Base-by-base conservation (phyloP, 306 rosid genomes). In the Cucurbita ficifolia region DNA sequence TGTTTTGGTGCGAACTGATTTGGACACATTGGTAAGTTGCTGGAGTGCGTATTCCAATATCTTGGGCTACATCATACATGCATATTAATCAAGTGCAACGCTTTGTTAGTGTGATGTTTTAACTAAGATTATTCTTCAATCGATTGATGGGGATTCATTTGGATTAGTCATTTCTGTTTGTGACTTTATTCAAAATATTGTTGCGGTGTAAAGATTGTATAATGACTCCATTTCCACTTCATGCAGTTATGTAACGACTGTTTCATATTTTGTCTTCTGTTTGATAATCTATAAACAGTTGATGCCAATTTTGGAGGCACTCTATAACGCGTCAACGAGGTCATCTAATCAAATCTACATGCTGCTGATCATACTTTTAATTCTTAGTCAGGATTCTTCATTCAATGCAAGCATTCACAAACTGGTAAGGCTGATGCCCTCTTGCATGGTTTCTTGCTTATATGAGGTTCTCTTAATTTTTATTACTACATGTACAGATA, bases 341-440 rank as follows among this genome's bases (percentile, higher is more conserved):
- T 78, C 99, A 12, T 83, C 99, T 57, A 91, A 91, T 87, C 97
- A 95, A 88, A 95, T 95, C 76, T 91, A 95, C 88, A 91, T 95
- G 97, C 79, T 95, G 89, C 85, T 95, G 79, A 95, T 95, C 80
- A 79, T 89, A 78, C 96, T 89, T 82, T 96, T 95, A 77, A 95
- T 95, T 81, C 96, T 95, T 48, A 95, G 97, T 78, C 99, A 95
- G 83, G 99, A 95, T 87, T 91, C 96, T 77, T 86, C 99, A 64
- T 91, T 95, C 80, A 95, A 91, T 87, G 91, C 97, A 49, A 91
- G 96, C 89, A 91, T 89, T 86, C 96, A 95, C 88, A 95, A 91
- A 81, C 81, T 91, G 96, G 99, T 95, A 83, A 83, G 79, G 65
- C 39, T 7, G 29, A 6, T 73, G 10, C 10, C 51, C 14, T 69